Evolutionary conservation across 2,329 filamentous ascomycete species (phyloP).

Genomic region (Aspergillus carbonarius): DNA sequence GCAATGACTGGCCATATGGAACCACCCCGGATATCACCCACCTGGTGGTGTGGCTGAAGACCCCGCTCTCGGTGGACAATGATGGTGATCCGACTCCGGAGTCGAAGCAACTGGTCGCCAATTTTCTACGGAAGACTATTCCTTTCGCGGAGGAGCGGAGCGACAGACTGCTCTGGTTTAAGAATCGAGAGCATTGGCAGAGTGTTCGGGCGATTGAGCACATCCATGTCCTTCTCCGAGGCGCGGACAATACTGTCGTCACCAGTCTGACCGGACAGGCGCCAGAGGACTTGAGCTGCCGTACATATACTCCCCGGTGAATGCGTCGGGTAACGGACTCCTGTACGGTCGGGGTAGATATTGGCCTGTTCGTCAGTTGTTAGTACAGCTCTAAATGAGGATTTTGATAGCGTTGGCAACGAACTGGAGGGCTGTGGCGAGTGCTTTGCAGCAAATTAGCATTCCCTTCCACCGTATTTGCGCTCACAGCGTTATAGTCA

Average conservation of each 20-base stretch:
- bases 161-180: background rate
- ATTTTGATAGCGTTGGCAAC: too few species aligned
- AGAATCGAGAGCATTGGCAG: slow-evolving; percentile 1
- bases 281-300: background rate
- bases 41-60: slow-evolving; percentile 5
- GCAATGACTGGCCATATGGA: slow-evolving; percentile 11
- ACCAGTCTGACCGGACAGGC: background rate
- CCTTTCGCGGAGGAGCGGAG: background rate
- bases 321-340: background rate
- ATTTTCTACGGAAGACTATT: slow-evolving; percentile 2
- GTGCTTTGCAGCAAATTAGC: too few species aligned
- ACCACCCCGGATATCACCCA: background rate
- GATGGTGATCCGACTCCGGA: slow-evolving; percentile 2
- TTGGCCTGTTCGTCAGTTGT: too few species aligned
- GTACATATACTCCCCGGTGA: background rate
- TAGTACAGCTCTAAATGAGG: too few species aligned
- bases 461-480: too few species aligned
- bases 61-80: background rate
- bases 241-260: slow-evolving; percentile 1
- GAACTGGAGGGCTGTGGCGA: too few species aligned
- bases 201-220: slow-evolving; percentile 7
- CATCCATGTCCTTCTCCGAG: slow-evolving; percentile 6
- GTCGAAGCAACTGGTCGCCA: background rate
- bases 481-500: too few species aligned
- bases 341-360: too few species aligned